Base-by-base conservation (phyloP, 73 alveolate species). In the Effrenium voratum region DNA sequence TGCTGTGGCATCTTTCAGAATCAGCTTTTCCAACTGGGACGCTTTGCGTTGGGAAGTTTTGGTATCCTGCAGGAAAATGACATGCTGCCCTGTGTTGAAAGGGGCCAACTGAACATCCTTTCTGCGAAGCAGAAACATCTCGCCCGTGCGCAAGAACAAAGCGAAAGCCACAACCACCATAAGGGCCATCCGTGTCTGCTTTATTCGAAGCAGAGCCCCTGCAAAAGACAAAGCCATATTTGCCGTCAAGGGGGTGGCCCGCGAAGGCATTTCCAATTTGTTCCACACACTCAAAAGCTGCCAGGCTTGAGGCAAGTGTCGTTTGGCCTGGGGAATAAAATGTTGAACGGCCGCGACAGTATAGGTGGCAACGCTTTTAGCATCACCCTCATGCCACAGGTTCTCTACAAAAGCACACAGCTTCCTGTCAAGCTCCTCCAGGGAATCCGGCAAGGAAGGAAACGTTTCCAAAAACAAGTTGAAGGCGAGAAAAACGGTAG, bases 161-260 rank as follows among this genome's bases (percentile, higher is more conserved):
- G 32, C 82, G 47, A 72, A 72, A 34, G 43, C 82, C 24, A 72
- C 49, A 24, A 72, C 8, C 8, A 72, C 38, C 30, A 45, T 49
- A 30, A 30, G 26, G 15, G 82, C 82, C 50, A 72, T 30, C 10
- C 82, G 82, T 6, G 10, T 45, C 26, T 72, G 86, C 24, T 41
- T 15, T 59, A 34, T 26, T 10, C 43, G 55, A 3, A 76, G 24
- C 2, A 41, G 40, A 45, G 49, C 49, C 49, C 82, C 82, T 34
- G 34, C 82, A 72, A n/a, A 72, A 34, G 50, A 45, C 0, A 72
- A n/a, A 0, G 82, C 82, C 32, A 49, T 72, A n/a, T 30, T 12
- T 2, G 82, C 82, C 32, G 32, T 72, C 0, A 83, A 12, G 60
- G 93, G 93, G 2, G 76, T 36, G 30, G 93, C 93, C 15, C 93